Evolutionary conservation across 441 rosid genomes (phyloP).

Genomic region (Geranium incanum): DNA sequence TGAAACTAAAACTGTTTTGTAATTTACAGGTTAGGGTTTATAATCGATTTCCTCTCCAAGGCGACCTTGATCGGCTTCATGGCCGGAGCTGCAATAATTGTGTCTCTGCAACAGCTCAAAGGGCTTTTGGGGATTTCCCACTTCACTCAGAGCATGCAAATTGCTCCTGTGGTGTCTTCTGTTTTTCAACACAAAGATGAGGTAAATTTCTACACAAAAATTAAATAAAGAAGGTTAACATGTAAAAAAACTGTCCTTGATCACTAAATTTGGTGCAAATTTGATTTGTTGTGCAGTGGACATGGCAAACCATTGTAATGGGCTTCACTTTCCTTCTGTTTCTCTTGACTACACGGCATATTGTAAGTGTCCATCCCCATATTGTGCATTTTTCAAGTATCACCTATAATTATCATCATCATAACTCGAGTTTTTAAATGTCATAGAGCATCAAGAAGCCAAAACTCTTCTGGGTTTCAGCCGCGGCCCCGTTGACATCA

Average conservation of each 20-base stretch:
- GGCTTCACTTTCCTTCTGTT: constrained; percentile 64
- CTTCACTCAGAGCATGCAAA: constrained; percentile 79
- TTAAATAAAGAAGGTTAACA: too few relatives aligned
- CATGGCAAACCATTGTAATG: constrained; percentile 75
- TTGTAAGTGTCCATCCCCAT: constrained; percentile 47
- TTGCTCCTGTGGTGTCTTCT: constrained; percentile 71
- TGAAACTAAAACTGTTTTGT: not conserved
- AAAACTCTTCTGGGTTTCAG: constrained; percentile 25
- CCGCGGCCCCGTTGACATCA: constrained; percentile 76
- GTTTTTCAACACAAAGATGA: constrained; percentile 61
- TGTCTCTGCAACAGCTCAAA: constrained; percentile 85
- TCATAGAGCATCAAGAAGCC: constrained; percentile 70
- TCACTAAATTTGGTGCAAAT: not conserved
- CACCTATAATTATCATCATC: constrained; percentile 1
- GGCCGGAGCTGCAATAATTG: constrained; percentile 97
- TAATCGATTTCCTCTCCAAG: constrained; percentile 33
- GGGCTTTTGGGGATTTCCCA: constrained; percentile 92
- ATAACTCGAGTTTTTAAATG: constrained; percentile 10
- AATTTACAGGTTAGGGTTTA: constrained; percentile 54
- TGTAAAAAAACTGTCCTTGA: not conserved
- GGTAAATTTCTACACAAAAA: constrained; percentile 24
- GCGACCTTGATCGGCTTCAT: constrained; percentile 79
- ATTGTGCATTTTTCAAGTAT: not conserved
- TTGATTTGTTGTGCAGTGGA: constrained; percentile 66
- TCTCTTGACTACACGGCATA: constrained; percentile 67